Conservation (phyloP, 2,329 filamentous ascomycete species). For the Fonsecaea monophora region DNA sequence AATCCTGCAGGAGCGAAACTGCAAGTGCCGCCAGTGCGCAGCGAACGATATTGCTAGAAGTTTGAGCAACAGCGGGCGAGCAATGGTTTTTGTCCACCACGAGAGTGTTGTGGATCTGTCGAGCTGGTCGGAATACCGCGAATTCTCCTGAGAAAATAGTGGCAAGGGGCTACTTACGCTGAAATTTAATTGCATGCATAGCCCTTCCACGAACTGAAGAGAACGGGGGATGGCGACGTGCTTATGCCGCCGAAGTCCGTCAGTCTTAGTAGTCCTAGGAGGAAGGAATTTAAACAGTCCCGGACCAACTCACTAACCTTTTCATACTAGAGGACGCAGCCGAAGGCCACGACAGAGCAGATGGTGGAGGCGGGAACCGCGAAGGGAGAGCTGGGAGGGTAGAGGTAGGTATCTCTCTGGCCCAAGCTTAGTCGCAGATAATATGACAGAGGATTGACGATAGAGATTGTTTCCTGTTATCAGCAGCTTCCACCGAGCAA, state of each 20-base stretch:
- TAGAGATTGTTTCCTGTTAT: no score
- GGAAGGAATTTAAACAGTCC: no score
- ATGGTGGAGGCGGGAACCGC: not conserved
- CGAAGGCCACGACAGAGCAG: not conserved
- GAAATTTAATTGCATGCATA: slow-evolving; percentile 13
- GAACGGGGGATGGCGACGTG: not conserved
- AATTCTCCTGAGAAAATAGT: slow-evolving; percentile 13
- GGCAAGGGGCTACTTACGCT: slow-evolving; percentile 44
- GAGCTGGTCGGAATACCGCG: not conserved
- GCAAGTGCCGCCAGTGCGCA: slow-evolving; percentile 40
- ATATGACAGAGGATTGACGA: no score
- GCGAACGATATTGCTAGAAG: slow-evolving; percentile 46
- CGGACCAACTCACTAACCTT: not conserved
- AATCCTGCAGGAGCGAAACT: slow-evolving; percentile 35
- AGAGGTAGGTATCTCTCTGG: no score
- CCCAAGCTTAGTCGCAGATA: no score
- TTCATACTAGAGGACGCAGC: not conserved
- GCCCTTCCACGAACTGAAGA: not conserved
- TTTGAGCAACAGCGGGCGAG: slow-evolving; percentile 44
- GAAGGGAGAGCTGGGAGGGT: no score
- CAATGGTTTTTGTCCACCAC: slow-evolving; percentile 24
- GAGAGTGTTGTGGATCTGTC: slow-evolving; percentile 13
- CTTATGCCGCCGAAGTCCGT: no score
- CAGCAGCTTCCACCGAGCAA: no score
- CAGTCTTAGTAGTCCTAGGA: no score